Evolutionary conservation across 352 stramenopile genomes (phyloP), one percentile per base, ranked within the genome.

Genomic region (Phytopythium boreale): DNA sequence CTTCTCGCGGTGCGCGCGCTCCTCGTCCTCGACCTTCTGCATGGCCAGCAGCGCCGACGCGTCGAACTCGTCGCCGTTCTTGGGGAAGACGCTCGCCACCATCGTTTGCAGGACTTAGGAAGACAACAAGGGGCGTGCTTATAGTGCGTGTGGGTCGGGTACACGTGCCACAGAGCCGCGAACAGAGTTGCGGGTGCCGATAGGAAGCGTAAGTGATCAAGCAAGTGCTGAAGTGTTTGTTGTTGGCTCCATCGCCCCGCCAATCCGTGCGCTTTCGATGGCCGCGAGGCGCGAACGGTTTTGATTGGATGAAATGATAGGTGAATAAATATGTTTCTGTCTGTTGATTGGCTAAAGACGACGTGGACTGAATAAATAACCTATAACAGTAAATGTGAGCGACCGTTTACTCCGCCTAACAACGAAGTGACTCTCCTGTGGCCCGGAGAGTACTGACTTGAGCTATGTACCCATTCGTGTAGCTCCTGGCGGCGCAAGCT

Each of bases 21-120:
- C 71, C 62, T 85, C 59, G 44, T 82, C 66, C 59, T 82, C 75
- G 52, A 98, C 76, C 59, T 79, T 87, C 59, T 89, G 72, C 64
- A 87, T 72, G 55, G 89, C 88, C 44, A 80, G 80, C 43, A 97
- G 90, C 22, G 98, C 93, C 8, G 93, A 90, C 66, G 59, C 52
- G 20, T 36, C 59, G 27, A 29, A 62, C 37, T 75, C 63, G 44
- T 77, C 68, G 34, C 71, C 64, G 57, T 59, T 27, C 0, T 68
- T 37, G 14, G 49, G 56, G 15, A 73, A 73, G 17, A 64, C 63
- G 60, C 70, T 87, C 29, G 81, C 80, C 34, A 90, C 84, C 81
- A 92, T 92, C 31, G 19, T 67, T 41, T 6, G n/a, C 58, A n/a
- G 37, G 59, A 9, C 2, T 50, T 20, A 22, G 43, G n/a, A 20